phyloP scores from a whole-genome alignment of 192 early-diverging fungal genomes.

The Backusella mclennaniae region DNA sequence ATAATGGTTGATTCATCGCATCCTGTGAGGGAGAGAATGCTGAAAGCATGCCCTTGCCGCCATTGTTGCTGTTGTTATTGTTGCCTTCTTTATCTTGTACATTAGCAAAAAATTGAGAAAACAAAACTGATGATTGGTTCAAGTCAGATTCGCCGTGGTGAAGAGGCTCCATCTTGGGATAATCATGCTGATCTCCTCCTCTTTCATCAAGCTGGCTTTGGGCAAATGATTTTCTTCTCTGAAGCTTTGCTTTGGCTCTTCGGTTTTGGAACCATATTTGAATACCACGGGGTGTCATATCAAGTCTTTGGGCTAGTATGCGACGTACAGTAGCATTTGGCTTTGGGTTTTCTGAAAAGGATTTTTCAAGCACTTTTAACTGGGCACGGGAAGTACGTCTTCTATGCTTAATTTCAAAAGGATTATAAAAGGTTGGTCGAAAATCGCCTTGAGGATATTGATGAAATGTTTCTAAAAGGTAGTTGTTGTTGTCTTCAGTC shows the following conservation, averaged over 20 bases:
- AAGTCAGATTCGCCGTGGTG: background rate
- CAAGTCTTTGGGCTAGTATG: constrained; percentile 59
- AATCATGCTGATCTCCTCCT: background rate
- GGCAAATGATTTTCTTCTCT: constrained; percentile 24
- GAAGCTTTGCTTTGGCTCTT: constrained; percentile 81
- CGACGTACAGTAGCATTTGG: constrained; percentile 64
- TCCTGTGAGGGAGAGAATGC: background rate
- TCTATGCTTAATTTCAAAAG: constrained; percentile 74
- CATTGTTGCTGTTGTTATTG: background rate
- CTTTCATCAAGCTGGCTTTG: constrained; percentile 9
- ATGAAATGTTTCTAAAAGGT: constrained; percentile 18
- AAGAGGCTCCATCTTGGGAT: background rate
- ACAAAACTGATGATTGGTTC: constrained; percentile 16
- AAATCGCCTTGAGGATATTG: constrained; percentile 49
- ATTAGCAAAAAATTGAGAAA: constrained; percentile 25
- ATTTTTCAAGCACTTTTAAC: constrained; percentile 68
- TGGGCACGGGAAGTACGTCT: constrained; percentile 73
- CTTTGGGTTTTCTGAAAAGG: constrained; percentile 62
- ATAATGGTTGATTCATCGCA: background rate
- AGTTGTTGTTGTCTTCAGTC: background rate
- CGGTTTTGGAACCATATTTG: constrained; percentile 92
- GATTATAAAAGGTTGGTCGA: constrained; percentile 74
- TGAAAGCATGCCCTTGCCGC: background rate
- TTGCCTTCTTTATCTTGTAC: constrained; percentile 1
- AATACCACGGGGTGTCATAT: constrained; percentile 70